Evolutionary conservation across 495 filamentous ascomycete genomes (phyloP).

Genomic region (Ascodesmis nigricans): DNA sequence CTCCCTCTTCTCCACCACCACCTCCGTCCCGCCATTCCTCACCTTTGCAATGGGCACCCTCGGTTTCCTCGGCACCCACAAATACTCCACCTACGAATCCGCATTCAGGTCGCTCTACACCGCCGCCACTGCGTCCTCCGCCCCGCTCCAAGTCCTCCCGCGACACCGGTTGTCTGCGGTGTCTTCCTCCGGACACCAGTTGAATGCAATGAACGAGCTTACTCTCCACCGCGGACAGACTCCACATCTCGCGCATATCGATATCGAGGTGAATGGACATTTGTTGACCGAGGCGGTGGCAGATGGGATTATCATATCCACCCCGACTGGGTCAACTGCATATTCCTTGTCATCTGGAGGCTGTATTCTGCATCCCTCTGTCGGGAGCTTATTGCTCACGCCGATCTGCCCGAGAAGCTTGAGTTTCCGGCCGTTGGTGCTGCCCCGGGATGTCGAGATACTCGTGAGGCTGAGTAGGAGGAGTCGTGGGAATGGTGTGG

Average conservation of each 20-base stretch:
- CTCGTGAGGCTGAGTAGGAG: slow-evolving; percentile 59
- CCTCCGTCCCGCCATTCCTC: slow-evolving; percentile 71
- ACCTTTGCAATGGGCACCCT: slow-evolving; percentile 93
- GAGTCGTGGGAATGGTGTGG: slow-evolving; percentile 63
- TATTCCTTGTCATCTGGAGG: slow-evolving; percentile 84
- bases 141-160: slow-evolving; percentile 31
- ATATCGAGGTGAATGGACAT: slow-evolving; percentile 62
- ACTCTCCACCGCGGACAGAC: slow-evolving; percentile 76
- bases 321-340: slow-evolving; percentile 83
- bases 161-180: slow-evolving; percentile 65
- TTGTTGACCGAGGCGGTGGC: slow-evolving; percentile 82
- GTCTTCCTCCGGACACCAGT: slow-evolving; percentile 47
- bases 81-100: slow-evolving; percentile 69
- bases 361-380: slow-evolving; percentile 85
- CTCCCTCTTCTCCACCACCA: slow-evolving; percentile 66
- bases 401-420: slow-evolving; percentile 85
- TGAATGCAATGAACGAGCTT: slow-evolving; percentile 89
- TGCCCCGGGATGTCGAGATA: slow-evolving; percentile 69
- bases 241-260: slow-evolving; percentile 74
- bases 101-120: slow-evolving; percentile 25
- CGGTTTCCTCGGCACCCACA: slow-evolving; percentile 92
- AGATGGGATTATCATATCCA: slow-evolving; percentile 83
- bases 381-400: slow-evolving; percentile 67
- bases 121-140: slow-evolving; percentile 8
- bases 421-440: slow-evolving; percentile 73